A percentile compares a stretch with the other conserved stretches of the same genome.
Evolutionary conservation across 2,329 filamentous ascomycete species (phyloP).

Genomic region (Trichoderma oligosporum): DNA sequence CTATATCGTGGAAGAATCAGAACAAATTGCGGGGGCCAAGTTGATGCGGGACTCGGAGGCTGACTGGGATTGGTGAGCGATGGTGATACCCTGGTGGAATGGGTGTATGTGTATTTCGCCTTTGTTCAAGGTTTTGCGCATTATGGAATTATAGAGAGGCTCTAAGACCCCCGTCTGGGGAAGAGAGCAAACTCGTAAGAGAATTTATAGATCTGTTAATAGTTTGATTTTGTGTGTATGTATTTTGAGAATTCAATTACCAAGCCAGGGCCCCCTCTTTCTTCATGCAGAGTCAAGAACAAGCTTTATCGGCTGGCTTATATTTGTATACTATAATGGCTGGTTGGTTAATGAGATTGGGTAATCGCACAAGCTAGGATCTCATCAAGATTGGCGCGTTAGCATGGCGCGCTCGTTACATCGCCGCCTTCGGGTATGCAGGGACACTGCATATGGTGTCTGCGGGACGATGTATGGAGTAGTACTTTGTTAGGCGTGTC

Average conservation of each 20-base stretch:
- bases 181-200: not conserved
- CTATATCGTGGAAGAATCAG: slow-evolving; percentile 42
- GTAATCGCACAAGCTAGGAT: slow-evolving; percentile 5
- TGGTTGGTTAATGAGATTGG: too few species aligned
- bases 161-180: not conserved
- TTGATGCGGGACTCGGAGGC: slow-evolving; percentile 40
- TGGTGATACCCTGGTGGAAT: not conserved
- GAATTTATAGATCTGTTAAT: not conserved
- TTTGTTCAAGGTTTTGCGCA: not conserved
- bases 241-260: not conserved
- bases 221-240: not conserved
- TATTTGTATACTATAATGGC: too few species aligned
- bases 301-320: too few species aligned
- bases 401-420: not conserved
- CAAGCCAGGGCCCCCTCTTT: not conserved
- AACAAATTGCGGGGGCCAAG: slow-evolving; percentile 43
- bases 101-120: not conserved
- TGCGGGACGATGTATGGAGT: not conserved
- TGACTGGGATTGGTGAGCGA: slow-evolving; percentile 37
- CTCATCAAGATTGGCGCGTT: not conserved
- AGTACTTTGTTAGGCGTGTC: not conserved
- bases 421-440: not conserved
- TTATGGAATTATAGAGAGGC: not conserved
- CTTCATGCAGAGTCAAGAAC: not conserved
- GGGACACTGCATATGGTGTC: not conserved